Base-by-base conservation (phyloP, 2,329 filamentous ascomycete species). In the Nothophaeocryptopus gaeumannii region DNA sequence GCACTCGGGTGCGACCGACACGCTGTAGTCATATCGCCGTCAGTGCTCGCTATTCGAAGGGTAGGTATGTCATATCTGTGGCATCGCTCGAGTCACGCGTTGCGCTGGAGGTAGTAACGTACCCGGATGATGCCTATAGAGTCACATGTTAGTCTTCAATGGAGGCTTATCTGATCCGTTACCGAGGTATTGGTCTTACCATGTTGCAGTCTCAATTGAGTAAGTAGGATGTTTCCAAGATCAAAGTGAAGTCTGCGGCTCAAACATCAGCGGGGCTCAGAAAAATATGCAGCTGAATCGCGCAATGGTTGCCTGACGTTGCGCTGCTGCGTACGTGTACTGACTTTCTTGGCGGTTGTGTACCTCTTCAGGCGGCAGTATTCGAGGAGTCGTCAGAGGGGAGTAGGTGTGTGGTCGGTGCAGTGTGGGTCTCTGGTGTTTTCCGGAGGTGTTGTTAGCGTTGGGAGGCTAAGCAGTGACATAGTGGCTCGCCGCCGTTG, bases 1-100 rank as follows among this genome's bases (percentile, higher is more conserved):
- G 80, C 86, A 90, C 53, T 91, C 86, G 68, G 81, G 79, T 60
- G 80, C 75, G 65, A 90, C 83, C 69, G 79, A 78, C 63, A 86
- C 86, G 80, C 86, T 90, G 72, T 44, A 43, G 41, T 50, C 49
- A 54, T 32, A 39, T 49, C 14, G 47, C 32, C 34, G 49, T 49
- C 16, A 40, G 44, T 44, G 20, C 42, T 34, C 33, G 46, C 14
- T 35, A 15, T 31, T 36, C 26, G 38, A 34, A n/a, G n/a, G n/a
- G n/a, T n/a, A n/a, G n/a, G n/a, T n/a, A 26, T 14, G 37, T 32
- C 13, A 39, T 8, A 15, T 34, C 14, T 43, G 49, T 31, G 45
- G 36, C 13, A 34, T 36, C 41, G 50, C 35, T 45, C 50, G 50
- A 52, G 32, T 40, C 16, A 34, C 29, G 46, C 16, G 35, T 9